Evolutionary conservation across 768 basidiomycete genomes (phyloP).

Genomic region (Gymnopilus dilepis): DNA sequence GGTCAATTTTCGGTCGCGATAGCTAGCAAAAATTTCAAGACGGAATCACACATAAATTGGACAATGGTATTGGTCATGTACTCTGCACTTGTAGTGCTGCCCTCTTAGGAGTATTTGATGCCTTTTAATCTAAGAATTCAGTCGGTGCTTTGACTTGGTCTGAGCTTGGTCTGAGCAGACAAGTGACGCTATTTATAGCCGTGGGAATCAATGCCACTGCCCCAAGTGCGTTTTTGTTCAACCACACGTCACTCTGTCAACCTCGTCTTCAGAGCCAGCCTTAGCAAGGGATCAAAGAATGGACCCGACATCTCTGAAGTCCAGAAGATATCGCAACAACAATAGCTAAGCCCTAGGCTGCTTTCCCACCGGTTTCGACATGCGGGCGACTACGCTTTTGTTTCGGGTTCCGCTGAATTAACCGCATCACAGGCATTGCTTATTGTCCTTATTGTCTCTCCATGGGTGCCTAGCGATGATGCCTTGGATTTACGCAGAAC

Average conservation of each 20-base stretch:
- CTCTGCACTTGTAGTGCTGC: too few species aligned
- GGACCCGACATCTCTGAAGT: not conserved
- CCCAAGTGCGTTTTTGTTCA: too few species aligned
- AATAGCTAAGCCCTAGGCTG: not conserved
- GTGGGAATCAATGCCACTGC: not conserved
- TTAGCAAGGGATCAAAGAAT: not conserved
- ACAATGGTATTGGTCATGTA: too few species aligned
- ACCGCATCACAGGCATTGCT: slow-evolving; percentile 7
- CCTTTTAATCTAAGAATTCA: too few species aligned
- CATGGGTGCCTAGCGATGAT: not conserved
- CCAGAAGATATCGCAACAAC: not conserved
- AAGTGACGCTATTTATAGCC: too few species aligned
- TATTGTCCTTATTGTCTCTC: slow-evolving; percentile 19
- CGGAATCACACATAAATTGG: too few species aligned
- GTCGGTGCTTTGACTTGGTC: too few species aligned
- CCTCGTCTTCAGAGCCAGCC: not conserved
- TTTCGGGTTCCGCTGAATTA: not conserved
- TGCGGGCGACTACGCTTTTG: not conserved
- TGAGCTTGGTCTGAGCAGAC: too few species aligned
- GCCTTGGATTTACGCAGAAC: not conserved
- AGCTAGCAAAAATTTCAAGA: too few species aligned
- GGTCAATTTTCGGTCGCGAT: too few species aligned
- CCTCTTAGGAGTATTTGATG: too few species aligned
- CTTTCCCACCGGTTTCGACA: not conserved
- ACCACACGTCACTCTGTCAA: not conserved